Conservation (phyloP, 305 asterid species). For the Solanum aculeatissimum region DNA sequence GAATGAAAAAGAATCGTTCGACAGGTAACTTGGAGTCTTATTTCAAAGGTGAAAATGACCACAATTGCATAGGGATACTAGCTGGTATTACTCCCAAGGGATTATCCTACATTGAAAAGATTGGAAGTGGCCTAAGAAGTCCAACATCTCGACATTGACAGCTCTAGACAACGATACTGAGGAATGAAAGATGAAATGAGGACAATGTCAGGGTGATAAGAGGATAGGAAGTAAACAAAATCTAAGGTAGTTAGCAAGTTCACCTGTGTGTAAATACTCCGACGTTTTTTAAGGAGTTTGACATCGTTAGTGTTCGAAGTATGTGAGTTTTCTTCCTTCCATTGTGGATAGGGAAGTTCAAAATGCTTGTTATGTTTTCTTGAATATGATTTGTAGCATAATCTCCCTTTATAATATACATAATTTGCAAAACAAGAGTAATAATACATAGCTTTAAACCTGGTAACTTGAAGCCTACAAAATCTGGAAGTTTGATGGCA, state of each 20-base stretch:
- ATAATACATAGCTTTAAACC: background rate
- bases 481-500: background rate
- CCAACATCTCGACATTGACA: conserved; percentile 52
- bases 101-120: conserved; percentile 46
- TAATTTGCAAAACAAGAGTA: background rate
- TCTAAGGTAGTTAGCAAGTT: background rate
- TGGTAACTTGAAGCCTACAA: background rate
- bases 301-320: conserved; percentile 1
- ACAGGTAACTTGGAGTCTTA: conserved; percentile 14
- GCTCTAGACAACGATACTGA: background rate
- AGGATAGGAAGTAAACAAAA: background rate
- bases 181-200: background rate
- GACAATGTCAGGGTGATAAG: background rate
- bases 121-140: conserved; percentile 45
- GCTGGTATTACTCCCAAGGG: conserved; percentile 13
- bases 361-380: background rate
- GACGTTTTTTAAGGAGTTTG: conserved; percentile 2
- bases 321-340: conserved; percentile 16
- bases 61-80: conserved; percentile 10
- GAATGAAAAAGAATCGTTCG: conserved; percentile 19
- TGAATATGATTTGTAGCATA: background rate
- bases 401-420: background rate
- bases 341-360: conserved; percentile 21
- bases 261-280: background rate
- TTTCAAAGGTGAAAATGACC: conserved; percentile 28